Percentiles rank a stretch among this genome's conserved stretches.
Conservation (phyloP, 2,329 filamentous ascomycete species). For the Didymosphaeria variabile region DNA sequence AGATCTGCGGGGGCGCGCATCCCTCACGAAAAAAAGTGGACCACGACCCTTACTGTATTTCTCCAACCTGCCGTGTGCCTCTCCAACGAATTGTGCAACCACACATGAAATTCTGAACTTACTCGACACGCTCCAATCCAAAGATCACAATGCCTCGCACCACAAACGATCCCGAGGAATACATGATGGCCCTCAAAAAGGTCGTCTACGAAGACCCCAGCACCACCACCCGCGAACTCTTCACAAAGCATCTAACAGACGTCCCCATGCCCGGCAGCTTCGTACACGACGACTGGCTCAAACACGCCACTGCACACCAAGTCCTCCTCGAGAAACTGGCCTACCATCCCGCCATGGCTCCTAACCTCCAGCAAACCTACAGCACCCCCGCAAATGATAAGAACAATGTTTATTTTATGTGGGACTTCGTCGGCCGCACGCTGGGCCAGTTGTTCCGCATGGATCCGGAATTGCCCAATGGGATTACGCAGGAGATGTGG, state of each 20-base stretch:
- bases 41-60: no score
- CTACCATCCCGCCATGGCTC: neutral
- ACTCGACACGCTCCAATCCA: neutral
- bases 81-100: neutral
- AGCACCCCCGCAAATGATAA: constrained; percentile 1
- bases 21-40: neutral
- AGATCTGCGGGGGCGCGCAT: no score
- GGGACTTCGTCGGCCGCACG: constrained; percentile 5
- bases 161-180: neutral
- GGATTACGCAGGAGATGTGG: neutral
- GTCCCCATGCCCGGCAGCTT: neutral
- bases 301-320: neutral
- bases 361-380: constrained; percentile 7
- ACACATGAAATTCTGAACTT: neutral
- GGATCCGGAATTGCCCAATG: neutral
- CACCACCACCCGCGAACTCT: constrained; percentile 5
- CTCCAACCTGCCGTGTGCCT: no score
- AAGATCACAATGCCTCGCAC: neutral
- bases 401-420: constrained; percentile 7
- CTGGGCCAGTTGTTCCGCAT: neutral
- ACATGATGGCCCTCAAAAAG: neutral
- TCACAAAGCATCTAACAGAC: neutral
- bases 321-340: neutral
- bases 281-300: neutral
- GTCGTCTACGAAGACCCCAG: neutral